Evolutionary conservation across 1,139 yeast genomes (phyloP).

Genomic region (Protomyces lactucae-debilis): DNA sequence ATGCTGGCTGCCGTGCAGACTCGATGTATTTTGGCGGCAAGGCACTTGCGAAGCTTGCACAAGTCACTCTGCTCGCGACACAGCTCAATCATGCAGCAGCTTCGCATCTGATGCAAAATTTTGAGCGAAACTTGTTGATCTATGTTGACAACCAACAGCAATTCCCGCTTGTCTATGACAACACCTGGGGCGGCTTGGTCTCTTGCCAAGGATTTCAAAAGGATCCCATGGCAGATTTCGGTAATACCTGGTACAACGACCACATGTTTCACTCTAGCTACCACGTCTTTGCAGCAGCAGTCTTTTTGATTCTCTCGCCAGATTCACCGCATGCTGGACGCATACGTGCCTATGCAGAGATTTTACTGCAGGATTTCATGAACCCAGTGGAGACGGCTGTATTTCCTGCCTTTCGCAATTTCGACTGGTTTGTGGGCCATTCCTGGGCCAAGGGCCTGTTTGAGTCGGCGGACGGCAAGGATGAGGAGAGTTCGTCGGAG

Average conservation of each 20-base stretch:
- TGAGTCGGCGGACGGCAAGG: constrained; percentile 67
- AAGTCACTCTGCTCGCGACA: constrained; percentile 57
- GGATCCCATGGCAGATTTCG: constrained; percentile 55
- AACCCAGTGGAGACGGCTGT: constrained; percentile 60
- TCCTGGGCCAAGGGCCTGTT: constrained; percentile 80
- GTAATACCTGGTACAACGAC: constrained; percentile 67
- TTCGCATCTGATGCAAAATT: constrained; percentile 44
- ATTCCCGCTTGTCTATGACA: constrained; percentile 65
- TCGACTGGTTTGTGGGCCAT: constrained; percentile 79
- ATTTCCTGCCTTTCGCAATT: constrained; percentile 75
- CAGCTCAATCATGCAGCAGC: constrained; percentile 48
- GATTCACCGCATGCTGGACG: constrained; percentile 28
- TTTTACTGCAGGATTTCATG: constrained; percentile 68
- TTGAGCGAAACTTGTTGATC: constrained; percentile 53
- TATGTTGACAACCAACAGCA: constrained; percentile 52
- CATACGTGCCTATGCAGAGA: constrained; percentile 49
- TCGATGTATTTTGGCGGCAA: constrained; percentile 67
- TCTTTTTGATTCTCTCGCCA: constrained; percentile 59
- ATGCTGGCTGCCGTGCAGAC: constrained; percentile 47
- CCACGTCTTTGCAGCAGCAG: constrained; percentile 71
- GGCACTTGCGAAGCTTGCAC: constrained; percentile 69
- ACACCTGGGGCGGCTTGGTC: constrained; percentile 61
- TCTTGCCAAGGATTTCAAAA: constrained; percentile 49
- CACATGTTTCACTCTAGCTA: constrained; percentile 82
- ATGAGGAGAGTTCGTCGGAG: constrained; percentile 79